Conservation (phyloP, 129 eudicot species). For the Artemisia tridentata region DNA sequence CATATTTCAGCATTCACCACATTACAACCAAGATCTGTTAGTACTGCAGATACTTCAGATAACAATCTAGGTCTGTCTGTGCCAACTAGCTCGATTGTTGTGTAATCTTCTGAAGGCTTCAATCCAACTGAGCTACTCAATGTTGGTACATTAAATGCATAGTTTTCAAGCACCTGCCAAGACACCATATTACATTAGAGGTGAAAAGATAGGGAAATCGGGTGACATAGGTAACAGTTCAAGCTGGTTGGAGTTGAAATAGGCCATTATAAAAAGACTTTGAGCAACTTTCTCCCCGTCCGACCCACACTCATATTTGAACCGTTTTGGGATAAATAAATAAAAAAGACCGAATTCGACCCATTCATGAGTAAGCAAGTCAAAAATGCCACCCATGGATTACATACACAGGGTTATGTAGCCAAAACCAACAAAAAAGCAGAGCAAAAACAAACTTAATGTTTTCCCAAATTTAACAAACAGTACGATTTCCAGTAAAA, state of each 20-base stretch:
- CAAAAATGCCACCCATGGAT: background rate
- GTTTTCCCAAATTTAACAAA: background rate
- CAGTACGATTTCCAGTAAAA: background rate
- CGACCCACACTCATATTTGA: too few species aligned
- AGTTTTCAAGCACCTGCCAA: conserved; percentile 74
- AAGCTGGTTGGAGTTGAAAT: too few species aligned
- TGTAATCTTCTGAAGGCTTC: conserved; percentile 72
- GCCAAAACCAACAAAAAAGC: background rate
- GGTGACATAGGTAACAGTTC: background rate
- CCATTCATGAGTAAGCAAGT: background rate
- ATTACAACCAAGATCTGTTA: conserved; percentile 71
- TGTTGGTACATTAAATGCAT: conserved; percentile 53
- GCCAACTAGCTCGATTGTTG: conserved; percentile 85
- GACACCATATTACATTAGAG: background rate
- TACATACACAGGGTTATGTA: background rate
- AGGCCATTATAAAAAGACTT: too few species aligned
- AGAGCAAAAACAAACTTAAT: background rate
- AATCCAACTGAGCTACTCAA: conserved; percentile 69
- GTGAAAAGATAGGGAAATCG: background rate
- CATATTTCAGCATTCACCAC: conserved; percentile 96
- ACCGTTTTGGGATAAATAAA: too few species aligned
- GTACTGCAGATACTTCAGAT: conserved; percentile 92
- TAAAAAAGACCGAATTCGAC: background rate
- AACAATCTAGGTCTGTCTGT: conserved; percentile 91
- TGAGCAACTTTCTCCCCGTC: too few species aligned